Evolutionary conservation across 1,284 basidiomycete species (phyloP).

Genomic region (Ganoderma boninense): DNA sequence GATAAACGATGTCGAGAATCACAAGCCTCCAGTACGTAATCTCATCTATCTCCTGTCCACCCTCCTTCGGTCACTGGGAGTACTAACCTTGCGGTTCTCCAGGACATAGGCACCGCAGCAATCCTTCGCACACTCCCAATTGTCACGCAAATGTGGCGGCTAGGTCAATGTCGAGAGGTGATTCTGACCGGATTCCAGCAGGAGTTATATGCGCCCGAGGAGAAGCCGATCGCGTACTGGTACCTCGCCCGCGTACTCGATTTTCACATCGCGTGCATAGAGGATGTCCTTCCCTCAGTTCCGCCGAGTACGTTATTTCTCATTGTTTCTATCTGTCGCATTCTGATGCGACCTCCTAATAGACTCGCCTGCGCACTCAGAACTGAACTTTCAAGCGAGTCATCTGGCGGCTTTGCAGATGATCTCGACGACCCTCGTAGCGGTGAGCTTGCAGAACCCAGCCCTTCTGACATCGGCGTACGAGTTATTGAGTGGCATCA

Average conservation of each 20-base stretch:
- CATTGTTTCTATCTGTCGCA: not conserved
- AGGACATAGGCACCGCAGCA: conserved; percentile 35
- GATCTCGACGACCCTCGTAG: conserved; percentile 23
- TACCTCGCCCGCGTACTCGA: conserved; percentile 65
- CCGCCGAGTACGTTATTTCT: conserved; percentile 45
- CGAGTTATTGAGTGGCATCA: not conserved
- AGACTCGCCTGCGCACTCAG: conserved; percentile 55
- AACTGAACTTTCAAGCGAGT: conserved; percentile 57
- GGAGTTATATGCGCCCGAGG: conserved; percentile 73
- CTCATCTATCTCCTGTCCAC: conserved; percentile 22
- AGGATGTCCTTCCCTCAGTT: conserved; percentile 52
- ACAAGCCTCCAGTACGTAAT: conserved; percentile 41
- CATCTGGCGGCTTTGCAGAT: conserved; percentile 62
- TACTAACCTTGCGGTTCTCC: not conserved
- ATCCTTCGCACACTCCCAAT: conserved; percentile 53
- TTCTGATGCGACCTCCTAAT: not conserved
- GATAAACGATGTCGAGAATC: conserved; percentile 45
- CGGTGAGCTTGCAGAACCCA: conserved; percentile 48
- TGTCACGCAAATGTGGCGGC: conserved; percentile 62
- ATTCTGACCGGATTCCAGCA: conserved; percentile 81
- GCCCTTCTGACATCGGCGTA: conserved; percentile 1
- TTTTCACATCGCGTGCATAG: conserved; percentile 61
- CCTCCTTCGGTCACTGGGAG: not conserved
- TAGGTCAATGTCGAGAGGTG: conserved; percentile 71
- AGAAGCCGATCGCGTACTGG: conserved; percentile 80